Evolutionary conservation across 1,139 yeast species (phyloP).

Genomic region (Saccharomyces hybrid): DNA sequence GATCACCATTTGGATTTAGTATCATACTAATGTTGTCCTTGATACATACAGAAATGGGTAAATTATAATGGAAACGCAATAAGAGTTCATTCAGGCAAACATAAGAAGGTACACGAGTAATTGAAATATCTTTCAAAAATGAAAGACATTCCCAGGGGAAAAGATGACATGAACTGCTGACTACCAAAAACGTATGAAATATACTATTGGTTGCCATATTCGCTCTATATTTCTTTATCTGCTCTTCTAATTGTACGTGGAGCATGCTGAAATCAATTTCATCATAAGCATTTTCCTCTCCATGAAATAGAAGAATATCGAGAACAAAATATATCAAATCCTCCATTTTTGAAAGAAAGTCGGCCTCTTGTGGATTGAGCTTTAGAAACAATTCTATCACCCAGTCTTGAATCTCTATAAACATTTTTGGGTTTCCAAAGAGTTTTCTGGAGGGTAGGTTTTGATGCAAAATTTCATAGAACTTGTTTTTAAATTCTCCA

Average conservation of each 20-base stretch:
- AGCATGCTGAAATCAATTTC: slow-evolving; percentile 54
- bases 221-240: slow-evolving; percentile 32
- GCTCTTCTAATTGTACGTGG: slow-evolving; percentile 44
- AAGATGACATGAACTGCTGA: slow-evolving; percentile 53
- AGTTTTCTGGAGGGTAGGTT: slow-evolving; percentile 36
- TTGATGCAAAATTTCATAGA: slow-evolving; percentile 33
- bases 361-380: slow-evolving; percentile 33
- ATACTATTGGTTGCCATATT: slow-evolving; percentile 10
- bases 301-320: slow-evolving; percentile 55
- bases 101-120: slow-evolving; percentile 72
- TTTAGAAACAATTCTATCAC: slow-evolving; percentile 48
- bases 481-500: slow-evolving; percentile 35
- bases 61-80: slow-evolving; percentile 15
- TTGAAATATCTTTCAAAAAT: slow-evolving; percentile 45
- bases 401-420: slow-evolving; percentile 43
- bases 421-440: slow-evolving; percentile 15
- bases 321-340: slow-evolving; percentile 59
- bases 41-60: slow-evolving; percentile 13
- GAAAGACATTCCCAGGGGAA: slow-evolving; percentile 89
- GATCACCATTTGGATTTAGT: slow-evolving; percentile 77
- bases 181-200: slow-evolving; percentile 60
- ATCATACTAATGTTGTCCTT: slow-evolving; percentile 36
- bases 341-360: slow-evolving; percentile 42
- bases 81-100: slow-evolving; percentile 41
- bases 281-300: slow-evolving; percentile 56